phyloP scores from a whole-genome alignment of 805 yeast species.

The Kregervanrija fluxuum region DNA sequence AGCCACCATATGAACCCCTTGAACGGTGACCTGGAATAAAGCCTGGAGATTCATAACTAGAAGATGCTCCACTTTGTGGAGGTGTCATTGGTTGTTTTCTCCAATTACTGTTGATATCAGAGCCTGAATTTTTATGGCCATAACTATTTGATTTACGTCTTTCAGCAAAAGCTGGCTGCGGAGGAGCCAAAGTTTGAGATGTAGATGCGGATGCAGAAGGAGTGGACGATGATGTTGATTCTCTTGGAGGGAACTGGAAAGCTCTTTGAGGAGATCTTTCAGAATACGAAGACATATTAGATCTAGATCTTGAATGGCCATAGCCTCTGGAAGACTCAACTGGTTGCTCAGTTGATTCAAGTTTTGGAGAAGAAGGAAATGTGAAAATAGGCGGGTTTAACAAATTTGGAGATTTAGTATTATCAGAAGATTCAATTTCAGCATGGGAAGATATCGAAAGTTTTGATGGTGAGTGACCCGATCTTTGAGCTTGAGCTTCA shows the following conservation, averaged over 20 bases:
- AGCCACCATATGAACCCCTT: constrained; percentile 64
- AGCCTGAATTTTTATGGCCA: constrained; percentile 33
- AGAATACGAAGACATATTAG: constrained; percentile 19
- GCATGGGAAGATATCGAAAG: constrained; percentile 12
- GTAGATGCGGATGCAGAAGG: not conserved
- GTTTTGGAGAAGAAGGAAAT: constrained; percentile 40
- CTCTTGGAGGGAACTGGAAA: constrained; percentile 61
- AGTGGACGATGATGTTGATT: constrained; percentile 7
- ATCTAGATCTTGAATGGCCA: constrained; percentile 24
- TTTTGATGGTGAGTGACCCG: constrained; percentile 27
- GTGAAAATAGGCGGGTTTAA: constrained; percentile 37
- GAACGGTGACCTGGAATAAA: constrained; percentile 68
- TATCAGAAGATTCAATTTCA: constrained; percentile 5
- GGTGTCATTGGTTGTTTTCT: constrained; percentile 41
- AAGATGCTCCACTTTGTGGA: constrained; percentile 9
- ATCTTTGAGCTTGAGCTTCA: constrained; percentile 69
- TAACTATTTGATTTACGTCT: constrained; percentile 31
- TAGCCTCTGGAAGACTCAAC: constrained; percentile 5
- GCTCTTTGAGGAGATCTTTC: constrained; percentile 39
- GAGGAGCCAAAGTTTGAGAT: constrained; percentile 36
- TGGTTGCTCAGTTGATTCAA: constrained; percentile 7
- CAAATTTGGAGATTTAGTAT: constrained; percentile 6
- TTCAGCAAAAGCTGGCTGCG: constrained; percentile 44
- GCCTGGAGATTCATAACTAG: constrained; percentile 17
- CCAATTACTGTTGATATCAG: constrained; percentile 55